These are phyloP conservation scores for Fomitopsis pulvina DNA, from an alignment of 768 basidiomycete species.

Conservation along the genomic window DNA sequence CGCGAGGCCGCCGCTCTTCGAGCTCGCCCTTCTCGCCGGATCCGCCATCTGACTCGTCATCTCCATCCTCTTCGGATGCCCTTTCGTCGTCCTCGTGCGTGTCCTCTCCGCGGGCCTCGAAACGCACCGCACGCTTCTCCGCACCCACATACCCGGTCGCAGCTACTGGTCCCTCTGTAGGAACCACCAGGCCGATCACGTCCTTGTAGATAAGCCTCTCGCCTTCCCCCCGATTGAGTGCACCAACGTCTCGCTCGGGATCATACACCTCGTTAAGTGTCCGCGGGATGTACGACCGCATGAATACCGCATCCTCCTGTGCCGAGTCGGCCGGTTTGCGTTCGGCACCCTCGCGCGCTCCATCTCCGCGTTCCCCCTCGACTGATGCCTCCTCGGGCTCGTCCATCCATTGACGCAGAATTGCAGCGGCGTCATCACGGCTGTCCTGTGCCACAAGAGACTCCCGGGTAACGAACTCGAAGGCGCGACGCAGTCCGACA, in stretches of 20 bases:
- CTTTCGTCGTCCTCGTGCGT: conserved; percentile 11
- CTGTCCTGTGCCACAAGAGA: conserved; percentile 28
- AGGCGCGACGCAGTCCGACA: conserved; percentile 75
- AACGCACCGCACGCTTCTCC: conserved; percentile 12
- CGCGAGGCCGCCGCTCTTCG: conserved; percentile 57
- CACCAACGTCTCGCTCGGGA: conserved; percentile 87
- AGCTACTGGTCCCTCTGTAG: conserved; percentile 19
- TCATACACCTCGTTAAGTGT: conserved; percentile 90
- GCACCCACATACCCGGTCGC: not conserved
- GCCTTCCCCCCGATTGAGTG: conserved; percentile 63
- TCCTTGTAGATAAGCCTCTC: conserved; percentile 79
- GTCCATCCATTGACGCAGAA: conserved; percentile 44
- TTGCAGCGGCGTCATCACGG: conserved; percentile 18
- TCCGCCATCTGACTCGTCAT: conserved; percentile 18
- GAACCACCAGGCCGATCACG: conserved; percentile 71
- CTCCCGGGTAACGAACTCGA: conserved; percentile 81
- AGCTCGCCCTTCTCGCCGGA: conserved; percentile 29
- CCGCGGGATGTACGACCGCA: conserved; percentile 89
- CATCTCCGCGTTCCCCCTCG: not conserved
- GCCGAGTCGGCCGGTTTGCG: conserved; percentile 20
- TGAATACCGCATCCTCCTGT: conserved; percentile 86
- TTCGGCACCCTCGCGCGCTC: not conserved
- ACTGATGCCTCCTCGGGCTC: conserved; percentile 23
- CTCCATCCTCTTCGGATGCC: conserved; percentile 20
- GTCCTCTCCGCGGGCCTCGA: conserved; percentile 5